A percentile compares a stretch with the other conserved stretches of the same genome.
These are phyloP conservation scores for Graphilbum fragrans DNA, from an alignment of 2,329 filamentous ascomycete species.

Conservation along the genomic window DNA sequence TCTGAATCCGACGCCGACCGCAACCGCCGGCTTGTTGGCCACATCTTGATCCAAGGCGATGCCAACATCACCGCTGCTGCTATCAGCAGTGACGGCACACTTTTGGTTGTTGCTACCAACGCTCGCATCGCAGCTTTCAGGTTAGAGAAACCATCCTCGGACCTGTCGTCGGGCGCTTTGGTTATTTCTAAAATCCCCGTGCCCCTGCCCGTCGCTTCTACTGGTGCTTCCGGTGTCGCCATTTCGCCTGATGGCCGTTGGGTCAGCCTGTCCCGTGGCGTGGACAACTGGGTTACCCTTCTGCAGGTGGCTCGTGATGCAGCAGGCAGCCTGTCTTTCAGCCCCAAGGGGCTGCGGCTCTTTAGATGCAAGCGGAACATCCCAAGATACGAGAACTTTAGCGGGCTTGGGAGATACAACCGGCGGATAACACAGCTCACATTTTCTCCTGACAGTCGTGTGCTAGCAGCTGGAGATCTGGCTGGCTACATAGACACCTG, in stretches of 20 bases:
- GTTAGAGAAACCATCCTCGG: slow-evolving; percentile 34
- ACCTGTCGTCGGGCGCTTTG: slow-evolving; percentile 35
- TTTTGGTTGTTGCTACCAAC: slow-evolving; percentile 66
- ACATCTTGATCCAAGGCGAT: slow-evolving; percentile 58
- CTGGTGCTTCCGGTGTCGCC: slow-evolving; percentile 57
- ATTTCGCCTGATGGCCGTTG: slow-evolving; percentile 61
- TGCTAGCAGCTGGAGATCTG: slow-evolving; percentile 70
- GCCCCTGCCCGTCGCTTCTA: slow-evolving; percentile 39
- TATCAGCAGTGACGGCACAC: slow-evolving; percentile 57
- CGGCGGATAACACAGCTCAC: slow-evolving; percentile 60
- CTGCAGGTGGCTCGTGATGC: slow-evolving; percentile 26
- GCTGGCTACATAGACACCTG: slow-evolving; percentile 82
- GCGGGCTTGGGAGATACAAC: slow-evolving; percentile 64
- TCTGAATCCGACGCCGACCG: slow-evolving; percentile 24
- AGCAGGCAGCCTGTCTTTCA: background rate
- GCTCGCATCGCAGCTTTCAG: slow-evolving; percentile 68
- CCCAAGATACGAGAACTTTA: slow-evolving; percentile 43
- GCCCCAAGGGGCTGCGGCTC: slow-evolving; percentile 38
- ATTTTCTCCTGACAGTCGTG: slow-evolving; percentile 70
- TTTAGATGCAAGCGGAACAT: slow-evolving; percentile 29
- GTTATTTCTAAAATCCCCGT: slow-evolving; percentile 62
- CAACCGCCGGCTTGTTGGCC: slow-evolving; percentile 55
- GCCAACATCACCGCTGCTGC: slow-evolving; percentile 64
- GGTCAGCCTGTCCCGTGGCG: slow-evolving; percentile 38
- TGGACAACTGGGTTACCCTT: slow-evolving; percentile 22